Conservation (phyloP, 140 eudicot species). For the Flaveria floridana region DNA sequence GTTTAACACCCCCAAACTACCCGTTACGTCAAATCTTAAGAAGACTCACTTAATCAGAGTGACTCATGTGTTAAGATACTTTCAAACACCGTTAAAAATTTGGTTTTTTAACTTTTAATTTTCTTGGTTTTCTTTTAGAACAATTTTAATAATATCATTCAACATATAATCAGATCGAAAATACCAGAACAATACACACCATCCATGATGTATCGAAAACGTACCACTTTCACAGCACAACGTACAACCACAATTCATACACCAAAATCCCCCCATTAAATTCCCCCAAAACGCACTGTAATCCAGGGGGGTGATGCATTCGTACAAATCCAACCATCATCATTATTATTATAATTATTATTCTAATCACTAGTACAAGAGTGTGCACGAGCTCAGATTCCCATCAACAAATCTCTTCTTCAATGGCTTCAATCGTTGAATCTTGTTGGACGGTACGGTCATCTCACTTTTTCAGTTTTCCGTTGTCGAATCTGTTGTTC, state of each 20-base stretch:
- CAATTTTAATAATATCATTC: no score
- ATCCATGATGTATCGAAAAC: constrained; percentile 24
- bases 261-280: constrained; percentile 11
- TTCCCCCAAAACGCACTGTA: constrained; percentile 17
- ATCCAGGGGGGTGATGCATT: constrained; percentile 21
- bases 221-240: constrained; percentile 11
- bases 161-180: no score
- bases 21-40: no score
- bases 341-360: not conserved
- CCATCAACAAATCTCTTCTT: constrained; percentile 15
- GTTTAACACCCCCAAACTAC: no score
- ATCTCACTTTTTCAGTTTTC: no score
- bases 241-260: constrained; percentile 7
- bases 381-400: constrained; percentile 46
- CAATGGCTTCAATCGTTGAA: constrained; percentile 70
- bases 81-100: no score
- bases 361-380: constrained; percentile 15
- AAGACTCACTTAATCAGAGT: no score
- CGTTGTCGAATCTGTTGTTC: constrained; percentile 47
- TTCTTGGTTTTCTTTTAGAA: no score
- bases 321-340: not conserved
- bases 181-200: not conserved
- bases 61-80: no score
- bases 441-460: constrained; percentile 29
- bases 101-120: no score